Conservation (phyloP, 768 basidiomycete species). For the Mycena pura region DNA sequence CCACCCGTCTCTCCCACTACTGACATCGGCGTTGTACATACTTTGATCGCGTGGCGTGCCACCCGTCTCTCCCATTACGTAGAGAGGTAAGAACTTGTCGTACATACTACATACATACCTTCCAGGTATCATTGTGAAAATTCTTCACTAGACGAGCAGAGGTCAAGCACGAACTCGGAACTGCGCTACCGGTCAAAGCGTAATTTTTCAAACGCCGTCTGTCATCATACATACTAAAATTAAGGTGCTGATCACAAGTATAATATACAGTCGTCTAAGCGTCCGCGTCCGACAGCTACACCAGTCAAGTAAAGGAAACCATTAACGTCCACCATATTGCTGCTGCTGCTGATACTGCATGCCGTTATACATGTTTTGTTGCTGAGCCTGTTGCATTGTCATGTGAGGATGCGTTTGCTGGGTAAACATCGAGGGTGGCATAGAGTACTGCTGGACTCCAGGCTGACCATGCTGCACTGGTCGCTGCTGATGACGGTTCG, state of each 20-base stretch:
- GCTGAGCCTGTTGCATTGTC: constrained; percentile 20
- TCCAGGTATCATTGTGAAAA: too few species aligned
- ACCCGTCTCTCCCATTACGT: too few species aligned
- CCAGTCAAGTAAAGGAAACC: not conserved
- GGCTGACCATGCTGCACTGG: constrained; percentile 46
- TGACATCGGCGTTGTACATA: too few species aligned
- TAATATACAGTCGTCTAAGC: constrained; percentile 13
- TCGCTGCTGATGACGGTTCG: constrained; percentile 61
- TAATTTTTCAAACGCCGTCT: too few species aligned
- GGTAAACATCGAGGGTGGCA: constrained; percentile 33
- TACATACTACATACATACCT: too few species aligned
- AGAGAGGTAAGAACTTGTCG: too few species aligned
- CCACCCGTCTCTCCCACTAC: too few species aligned
- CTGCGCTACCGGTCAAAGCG: constrained; percentile 12
- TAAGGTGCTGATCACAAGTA: not conserved
- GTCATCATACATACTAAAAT: too few species aligned
- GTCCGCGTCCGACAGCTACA: constrained; percentile 1
- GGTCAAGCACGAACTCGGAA: not conserved
- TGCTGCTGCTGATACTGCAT: constrained; percentile 17
- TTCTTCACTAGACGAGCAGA: too few species aligned
- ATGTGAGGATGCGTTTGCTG: constrained; percentile 28
- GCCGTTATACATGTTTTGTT: constrained; percentile 17
- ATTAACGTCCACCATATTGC: constrained; percentile 23
- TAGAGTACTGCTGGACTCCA: constrained; percentile 19
- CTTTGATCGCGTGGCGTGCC: too few species aligned